These are phyloP conservation scores for Aspergillus biplanus DNA, from an alignment of 495 filamentous ascomycete genomes.

Conservation along the genomic window DNA sequence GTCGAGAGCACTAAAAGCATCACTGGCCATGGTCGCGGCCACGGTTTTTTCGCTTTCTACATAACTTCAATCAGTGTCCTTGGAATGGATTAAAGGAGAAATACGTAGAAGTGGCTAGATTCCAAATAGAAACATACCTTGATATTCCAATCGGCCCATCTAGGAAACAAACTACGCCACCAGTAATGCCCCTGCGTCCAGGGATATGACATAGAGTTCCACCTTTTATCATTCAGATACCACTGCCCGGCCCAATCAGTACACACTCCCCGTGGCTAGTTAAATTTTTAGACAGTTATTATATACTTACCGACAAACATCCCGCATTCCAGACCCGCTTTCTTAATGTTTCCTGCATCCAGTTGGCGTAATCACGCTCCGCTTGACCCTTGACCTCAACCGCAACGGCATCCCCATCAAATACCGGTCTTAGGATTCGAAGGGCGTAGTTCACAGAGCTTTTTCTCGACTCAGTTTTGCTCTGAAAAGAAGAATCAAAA, in stretches of 20 bases:
- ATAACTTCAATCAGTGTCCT: no score
- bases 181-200: constrained; percentile 42
- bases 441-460: constrained; percentile 47
- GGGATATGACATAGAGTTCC: constrained; percentile 55
- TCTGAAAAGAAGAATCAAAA: neutral
- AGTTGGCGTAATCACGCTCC: constrained; percentile 43
- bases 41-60: no score
- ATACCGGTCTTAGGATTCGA: constrained; percentile 54
- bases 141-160: constrained; percentile 40
- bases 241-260: constrained; percentile 10
- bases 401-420: constrained; percentile 42
- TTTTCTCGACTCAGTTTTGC: neutral
- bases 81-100: no score
- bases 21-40: no score
- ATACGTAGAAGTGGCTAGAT: no score
- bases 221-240: constrained; percentile 38
- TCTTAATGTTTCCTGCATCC: constrained; percentile 44
- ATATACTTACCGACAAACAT: constrained; percentile 35
- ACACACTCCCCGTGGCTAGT: neutral
- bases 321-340: constrained; percentile 50
- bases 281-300: no score
- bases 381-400: constrained; percentile 51
- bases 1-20: no score
- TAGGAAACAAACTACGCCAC: constrained; percentile 39
- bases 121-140: constrained; percentile 18